Base-by-base conservation (phyloP, 2,329 filamentous ascomycete species). In the Aspergillus sp. region DNA sequence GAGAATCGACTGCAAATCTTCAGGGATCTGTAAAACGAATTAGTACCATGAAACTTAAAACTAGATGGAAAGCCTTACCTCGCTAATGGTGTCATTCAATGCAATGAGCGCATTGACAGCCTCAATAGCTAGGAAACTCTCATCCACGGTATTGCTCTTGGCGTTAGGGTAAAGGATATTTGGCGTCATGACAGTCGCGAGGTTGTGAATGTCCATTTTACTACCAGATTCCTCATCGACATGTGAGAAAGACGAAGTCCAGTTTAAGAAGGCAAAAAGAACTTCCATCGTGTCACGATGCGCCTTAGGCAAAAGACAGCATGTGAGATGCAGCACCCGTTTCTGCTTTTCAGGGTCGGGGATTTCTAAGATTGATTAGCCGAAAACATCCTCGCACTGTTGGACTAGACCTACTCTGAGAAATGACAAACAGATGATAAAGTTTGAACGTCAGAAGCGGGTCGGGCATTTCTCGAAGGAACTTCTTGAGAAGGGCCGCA, bases 171-270 rank as follows among this genome's bases (percentile, higher is more conserved):
- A 90, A 9, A 96, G 77, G 49, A 98, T 89, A 59, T 98, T 98
- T 0, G 93, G 93, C 5, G 91, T 90, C 66, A 98, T 96, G 50
- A 98, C 93, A 3, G 94, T 97, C 4, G 93, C 89, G 50, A 98
- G 78, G 61, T 98, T 98, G 72, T 95, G 90, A 42, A 95, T 87
- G 64, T 98, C 93, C 93, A 98, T 98, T 76, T 97, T 96, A 56
- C 91, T 96, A 27, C 93, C 93, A 19, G 86, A 87, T 64, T 98
- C 93, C 60, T 98, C 93, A 57, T 98, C 93, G 10, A 98, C 84
- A 61, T 96, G 90, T 50, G 94, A 91, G 73, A 98, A 98, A 2
- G 90, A 95, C 5, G 90, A 90, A 5, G 90, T 89, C 91, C 93
- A 98, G 60, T 95, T 95, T 37, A 98, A 77, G 76, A 98, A 98